Evolutionary conservation across 2,329 filamentous ascomycete genomes (phyloP).

Genomic region (Neonectria faginata): DNA sequence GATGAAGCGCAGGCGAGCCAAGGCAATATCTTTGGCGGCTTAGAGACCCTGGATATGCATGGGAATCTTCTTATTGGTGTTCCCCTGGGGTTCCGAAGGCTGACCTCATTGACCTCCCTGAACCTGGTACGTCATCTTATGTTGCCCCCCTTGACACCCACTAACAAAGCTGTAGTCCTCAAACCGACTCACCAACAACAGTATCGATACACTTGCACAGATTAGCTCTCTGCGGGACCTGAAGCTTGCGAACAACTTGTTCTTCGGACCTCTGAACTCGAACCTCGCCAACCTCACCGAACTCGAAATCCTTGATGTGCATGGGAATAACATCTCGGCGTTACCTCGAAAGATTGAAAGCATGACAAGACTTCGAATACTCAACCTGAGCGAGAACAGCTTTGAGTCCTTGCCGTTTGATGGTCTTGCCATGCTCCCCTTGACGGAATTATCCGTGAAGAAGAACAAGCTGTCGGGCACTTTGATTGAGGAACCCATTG

Average conservation of each 20-base stretch:
- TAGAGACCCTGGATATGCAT: constrained; percentile 87
- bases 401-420: constrained; percentile 79
- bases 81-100: constrained; percentile 79
- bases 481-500: constrained; percentile 73
- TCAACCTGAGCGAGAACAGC: constrained; percentile 85
- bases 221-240: constrained; percentile 81
- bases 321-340: constrained; percentile 79
- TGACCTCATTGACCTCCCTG: constrained; percentile 80
- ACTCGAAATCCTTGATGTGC: constrained; percentile 84
- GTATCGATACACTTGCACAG: constrained; percentile 79
- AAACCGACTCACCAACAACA: constrained; percentile 80
- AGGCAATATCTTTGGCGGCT: constrained; percentile 82
- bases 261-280: constrained; percentile 75
- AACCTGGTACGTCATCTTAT: constrained; percentile 73
- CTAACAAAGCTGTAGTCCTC: constrained; percentile 68
- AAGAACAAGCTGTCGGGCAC: constrained; percentile 83
- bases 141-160: not conserved
- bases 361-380: constrained; percentile 75
- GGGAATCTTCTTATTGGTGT: constrained; percentile 81
- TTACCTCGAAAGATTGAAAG: constrained; percentile 76
- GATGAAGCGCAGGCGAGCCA: constrained; percentile 73
- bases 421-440: constrained; percentile 72
- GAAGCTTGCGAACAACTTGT: constrained; percentile 81
- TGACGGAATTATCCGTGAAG: constrained; percentile 78
- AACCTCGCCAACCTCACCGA: constrained; percentile 73